phyloP scores from a whole-genome alignment of 2,329 filamentous ascomycete species.

The Fusarium sp. region DNA sequence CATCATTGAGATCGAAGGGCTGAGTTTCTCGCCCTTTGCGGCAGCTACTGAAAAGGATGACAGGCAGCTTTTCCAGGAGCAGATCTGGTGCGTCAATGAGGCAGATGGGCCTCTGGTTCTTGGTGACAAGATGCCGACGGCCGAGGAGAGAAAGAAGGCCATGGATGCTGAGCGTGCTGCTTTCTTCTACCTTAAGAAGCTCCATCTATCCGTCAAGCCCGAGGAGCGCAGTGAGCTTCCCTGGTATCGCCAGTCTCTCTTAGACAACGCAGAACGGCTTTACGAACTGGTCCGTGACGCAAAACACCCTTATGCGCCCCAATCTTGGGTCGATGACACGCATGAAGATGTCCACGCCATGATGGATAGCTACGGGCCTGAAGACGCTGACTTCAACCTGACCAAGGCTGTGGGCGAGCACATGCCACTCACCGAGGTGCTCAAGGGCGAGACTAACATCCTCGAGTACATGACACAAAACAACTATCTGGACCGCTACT shows the following conservation, averaged over 20 bases:
- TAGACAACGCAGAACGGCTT: background rate
- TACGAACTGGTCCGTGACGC: too few species aligned
- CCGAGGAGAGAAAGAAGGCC: conserved; percentile 5
- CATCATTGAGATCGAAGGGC: conserved; percentile 7
- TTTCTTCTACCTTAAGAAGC: conserved; percentile 5
- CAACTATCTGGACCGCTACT: background rate
- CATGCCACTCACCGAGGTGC: background rate
- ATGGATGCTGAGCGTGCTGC: conserved; percentile 4
- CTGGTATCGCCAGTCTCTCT: background rate
- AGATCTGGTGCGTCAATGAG: too few species aligned
- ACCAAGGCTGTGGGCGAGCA: conserved; percentile 5
- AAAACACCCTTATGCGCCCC: too few species aligned
- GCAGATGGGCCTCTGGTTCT: too few species aligned
- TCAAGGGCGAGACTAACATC: background rate
- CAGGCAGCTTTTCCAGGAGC: background rate
- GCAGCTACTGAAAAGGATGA: conserved; percentile 4
- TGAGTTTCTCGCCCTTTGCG: background rate
- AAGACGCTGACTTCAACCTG: background rate
- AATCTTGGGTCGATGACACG: background rate
- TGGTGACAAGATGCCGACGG: too few species aligned
- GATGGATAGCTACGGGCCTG: background rate
- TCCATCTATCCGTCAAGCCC: background rate
- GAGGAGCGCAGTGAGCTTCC: background rate
- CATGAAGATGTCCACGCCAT: background rate
- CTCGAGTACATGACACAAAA: conserved; percentile 14